phyloP scores from a whole-genome alignment of 192 early-diverging fungal genomes.

The Phycomyces blakesleeanus region DNA sequence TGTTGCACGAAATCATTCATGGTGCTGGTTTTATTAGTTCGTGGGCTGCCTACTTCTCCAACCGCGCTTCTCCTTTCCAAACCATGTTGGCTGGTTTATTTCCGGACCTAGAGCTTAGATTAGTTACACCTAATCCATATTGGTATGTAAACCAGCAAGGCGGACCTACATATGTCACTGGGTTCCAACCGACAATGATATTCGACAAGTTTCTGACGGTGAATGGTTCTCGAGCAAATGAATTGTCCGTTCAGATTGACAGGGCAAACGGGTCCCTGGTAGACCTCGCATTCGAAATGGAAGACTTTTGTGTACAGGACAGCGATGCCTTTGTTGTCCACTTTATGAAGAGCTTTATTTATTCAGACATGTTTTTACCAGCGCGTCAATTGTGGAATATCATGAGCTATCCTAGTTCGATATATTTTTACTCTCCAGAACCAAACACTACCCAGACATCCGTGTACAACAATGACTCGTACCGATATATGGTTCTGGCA shows the following conservation, averaged over 20 bases:
- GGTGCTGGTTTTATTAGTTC: conserved; percentile 30
- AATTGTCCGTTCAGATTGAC: neutral
- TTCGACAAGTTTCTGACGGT: conserved; percentile 33
- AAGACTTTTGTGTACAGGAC: conserved; percentile 30
- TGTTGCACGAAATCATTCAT: conserved; percentile 32
- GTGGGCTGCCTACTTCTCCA: conserved; percentile 28
- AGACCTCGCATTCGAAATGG: conserved; percentile 21
- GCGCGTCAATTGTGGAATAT: conserved; percentile 18
- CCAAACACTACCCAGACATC: conserved; percentile 5
- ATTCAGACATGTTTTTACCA: conserved; percentile 7
- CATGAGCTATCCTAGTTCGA: conserved; percentile 1
- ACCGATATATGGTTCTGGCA: conserved; percentile 9
- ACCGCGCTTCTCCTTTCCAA: conserved; percentile 13
- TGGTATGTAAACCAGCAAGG: conserved; percentile 17
- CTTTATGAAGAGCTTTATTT: conserved; percentile 23
- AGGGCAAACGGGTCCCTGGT: neutral
- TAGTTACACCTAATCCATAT: conserved; percentile 17
- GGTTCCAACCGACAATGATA: conserved; percentile 36
- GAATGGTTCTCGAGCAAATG: neutral
- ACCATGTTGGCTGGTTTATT: conserved; percentile 17
- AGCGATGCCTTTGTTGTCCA: conserved; percentile 26
- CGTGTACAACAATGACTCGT: conserved; percentile 5
- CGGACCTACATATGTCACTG: conserved; percentile 26
- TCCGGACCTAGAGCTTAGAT: conserved; percentile 1
- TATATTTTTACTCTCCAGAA: conserved; percentile 1